phyloP scores from a whole-genome alignment of 1,284 basidiomycete genomes.

The Singerocomus rubriflavus region DNA sequence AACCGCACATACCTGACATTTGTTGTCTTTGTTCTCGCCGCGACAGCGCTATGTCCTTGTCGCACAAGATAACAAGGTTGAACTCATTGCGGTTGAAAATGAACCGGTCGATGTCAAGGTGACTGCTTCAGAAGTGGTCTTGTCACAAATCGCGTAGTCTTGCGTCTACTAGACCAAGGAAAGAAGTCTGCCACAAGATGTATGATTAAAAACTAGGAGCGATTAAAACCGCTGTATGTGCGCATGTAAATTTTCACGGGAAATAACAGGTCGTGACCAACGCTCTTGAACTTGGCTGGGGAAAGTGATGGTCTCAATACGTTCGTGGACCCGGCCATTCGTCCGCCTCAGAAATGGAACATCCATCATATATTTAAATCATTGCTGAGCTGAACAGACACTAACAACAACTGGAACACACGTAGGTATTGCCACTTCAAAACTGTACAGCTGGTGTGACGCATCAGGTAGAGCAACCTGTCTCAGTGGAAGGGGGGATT shows the following conservation, averaged over 20 bases:
- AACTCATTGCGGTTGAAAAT: slow-evolving; percentile 56
- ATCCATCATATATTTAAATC: neutral
- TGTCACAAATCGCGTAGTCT: slow-evolving; percentile 45
- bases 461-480: neutral
- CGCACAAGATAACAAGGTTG: slow-evolving; percentile 49
- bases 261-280: neutral
- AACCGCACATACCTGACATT: neutral
- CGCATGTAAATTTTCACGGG: too few relatives aligned
- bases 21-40: neutral
- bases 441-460: neutral
- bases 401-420: too few relatives aligned
- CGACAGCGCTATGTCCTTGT: slow-evolving; percentile 43
- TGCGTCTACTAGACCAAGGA: neutral
- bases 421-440: neutral
- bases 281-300: neutral
- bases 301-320: neutral
- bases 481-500: too few relatives aligned
- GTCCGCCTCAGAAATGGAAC: neutral
- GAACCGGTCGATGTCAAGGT: slow-evolving; percentile 52
- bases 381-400: neutral
- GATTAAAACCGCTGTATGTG: neutral
- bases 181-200: neutral
- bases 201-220: neutral
- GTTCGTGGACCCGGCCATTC: neutral
- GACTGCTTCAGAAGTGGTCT: slow-evolving; percentile 56